These are phyloP conservation scores for Ormosia emarginata DNA, from an alignment of 306 rosid species.

Conservation along the genomic window DNA sequence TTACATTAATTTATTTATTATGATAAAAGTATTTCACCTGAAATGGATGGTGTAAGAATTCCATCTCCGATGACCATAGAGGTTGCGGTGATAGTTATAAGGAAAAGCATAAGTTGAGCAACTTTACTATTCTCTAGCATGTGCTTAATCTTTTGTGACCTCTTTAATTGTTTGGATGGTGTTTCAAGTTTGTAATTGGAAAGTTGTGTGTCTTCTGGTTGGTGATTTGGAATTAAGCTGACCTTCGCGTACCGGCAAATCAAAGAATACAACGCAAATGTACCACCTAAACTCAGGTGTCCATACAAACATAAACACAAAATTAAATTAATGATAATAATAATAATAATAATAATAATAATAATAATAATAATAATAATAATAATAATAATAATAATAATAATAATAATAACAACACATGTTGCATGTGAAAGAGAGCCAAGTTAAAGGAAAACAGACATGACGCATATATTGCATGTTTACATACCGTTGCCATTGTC, in stretches of 20 bases:
- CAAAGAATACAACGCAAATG: conserved; percentile 51
- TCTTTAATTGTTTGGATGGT: conserved; percentile 29
- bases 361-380: no score
- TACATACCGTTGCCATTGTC: conserved; percentile 54
- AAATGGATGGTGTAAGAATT: conserved; percentile 57
- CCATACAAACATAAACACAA: background rate
- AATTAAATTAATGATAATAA: background rate
- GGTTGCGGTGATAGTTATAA: conserved; percentile 43
- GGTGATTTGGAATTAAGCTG: conserved; percentile 44
- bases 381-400: no score
- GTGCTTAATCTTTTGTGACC: conserved; percentile 32
- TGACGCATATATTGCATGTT: background rate
- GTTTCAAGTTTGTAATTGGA: conserved; percentile 36
- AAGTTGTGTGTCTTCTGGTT: conserved; percentile 46
- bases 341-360: no score
- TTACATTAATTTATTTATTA: background rate
- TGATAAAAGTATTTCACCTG: conserved; percentile 30
- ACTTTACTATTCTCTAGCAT: conserved; percentile 33
- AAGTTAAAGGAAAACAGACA: background rate
- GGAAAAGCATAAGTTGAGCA: conserved; percentile 26
- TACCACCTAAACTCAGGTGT: conserved; percentile 29
- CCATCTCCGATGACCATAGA: conserved; percentile 67
- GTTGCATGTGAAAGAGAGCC: background rate
- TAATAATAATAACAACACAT: background rate
- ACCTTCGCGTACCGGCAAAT: conserved; percentile 41